Percentiles rank a stretch among this genome's conserved stretches.
These are phyloP conservation scores for Miscanthus lutarioriparius DNA, from an alignment of 176 grass and related monocot species.

Conservation along the genomic window DNA sequence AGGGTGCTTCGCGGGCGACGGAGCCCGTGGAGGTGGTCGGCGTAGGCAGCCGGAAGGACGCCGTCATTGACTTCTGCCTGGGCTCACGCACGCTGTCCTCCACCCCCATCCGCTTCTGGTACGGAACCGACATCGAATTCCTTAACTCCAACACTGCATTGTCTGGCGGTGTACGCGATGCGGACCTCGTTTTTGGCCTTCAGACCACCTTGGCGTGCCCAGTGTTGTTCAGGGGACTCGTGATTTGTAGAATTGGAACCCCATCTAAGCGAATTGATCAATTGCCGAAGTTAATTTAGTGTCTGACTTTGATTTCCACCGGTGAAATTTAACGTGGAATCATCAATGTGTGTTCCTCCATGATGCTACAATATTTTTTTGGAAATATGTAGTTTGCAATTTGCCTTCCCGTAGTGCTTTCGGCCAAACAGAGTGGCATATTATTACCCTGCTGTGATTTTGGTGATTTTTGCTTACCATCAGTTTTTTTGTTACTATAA, in stretches of 20 bases:
- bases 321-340: neutral
- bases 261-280: neutral
- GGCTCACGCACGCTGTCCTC: constrained; percentile 64
- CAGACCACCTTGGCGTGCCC: neutral
- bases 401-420: neutral
- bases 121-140: constrained; percentile 6
- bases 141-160: neutral
- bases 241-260: neutral
- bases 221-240: constrained; percentile 11
- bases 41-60: constrained; percentile 86
- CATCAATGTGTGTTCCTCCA: neutral
- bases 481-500: neutral
- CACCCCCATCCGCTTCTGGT: constrained; percentile 85
- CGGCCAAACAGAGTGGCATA: neutral
- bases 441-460: neutral
- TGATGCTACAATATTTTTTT: neutral
- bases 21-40: constrained; percentile 90
- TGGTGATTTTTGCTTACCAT: neutral
- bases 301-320: neutral
- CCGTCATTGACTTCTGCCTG: constrained; percentile 82
- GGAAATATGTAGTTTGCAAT: neutral
- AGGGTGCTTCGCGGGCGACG: neutral
- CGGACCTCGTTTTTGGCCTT: neutral
- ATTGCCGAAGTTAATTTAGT: neutral
- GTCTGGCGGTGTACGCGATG: neutral